Base-by-base conservation (phyloP, 495 filamentous ascomycete genomes). In the Podospora sp. region DNA sequence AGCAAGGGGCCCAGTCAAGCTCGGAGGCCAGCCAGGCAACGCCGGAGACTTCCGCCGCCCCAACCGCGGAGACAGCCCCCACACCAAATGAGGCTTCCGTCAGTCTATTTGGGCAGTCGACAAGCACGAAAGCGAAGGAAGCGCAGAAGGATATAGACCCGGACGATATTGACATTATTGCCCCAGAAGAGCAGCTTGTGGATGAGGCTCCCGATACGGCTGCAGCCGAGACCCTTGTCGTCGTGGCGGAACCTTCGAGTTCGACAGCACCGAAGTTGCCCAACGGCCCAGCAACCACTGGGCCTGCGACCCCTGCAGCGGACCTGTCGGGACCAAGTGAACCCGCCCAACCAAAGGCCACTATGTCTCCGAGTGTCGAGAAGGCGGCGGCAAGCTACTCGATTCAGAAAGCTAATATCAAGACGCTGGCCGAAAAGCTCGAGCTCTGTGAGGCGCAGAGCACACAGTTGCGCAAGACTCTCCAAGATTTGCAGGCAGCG, bases 111-210 rank as follows among this genome's bases (percentile, higher is more conserved):
- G 62, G 35, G 6, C 62, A 68, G 16, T 14, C 69, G 6, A 9
- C 66, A 6, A 8, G 57, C 16, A 6, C 67, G 55, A 76, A 68
- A 40, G 24, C 58, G 5, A 77, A 76, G 20, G 73, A 72, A 0
- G 40, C 22, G 16, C 57, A 72, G 63, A 79, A 63, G 56, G 76
- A 75, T 62, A 70, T 72, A 1, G 73, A 75, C 25, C 82, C 82
- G 0, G 82, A 85, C 7, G 82, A 84, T 64, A 82, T 85, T 52
- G 69, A 83, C 53, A 78, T 84, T 20, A 18, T 46, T 14, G 40
- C 40, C 11, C 40, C 40, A 6, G 40, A 46, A 46, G 78, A 80
- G 62, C 75, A 72, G 61, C 83, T 81, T 0, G 80, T 81, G 56
- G 78, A 76, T 21, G 64, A 79, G 49, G 74, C 80, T 49, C 55